Conservation (phyloP, 352 stramenopile genomes). For the Aphanomyces stellatus region DNA sequence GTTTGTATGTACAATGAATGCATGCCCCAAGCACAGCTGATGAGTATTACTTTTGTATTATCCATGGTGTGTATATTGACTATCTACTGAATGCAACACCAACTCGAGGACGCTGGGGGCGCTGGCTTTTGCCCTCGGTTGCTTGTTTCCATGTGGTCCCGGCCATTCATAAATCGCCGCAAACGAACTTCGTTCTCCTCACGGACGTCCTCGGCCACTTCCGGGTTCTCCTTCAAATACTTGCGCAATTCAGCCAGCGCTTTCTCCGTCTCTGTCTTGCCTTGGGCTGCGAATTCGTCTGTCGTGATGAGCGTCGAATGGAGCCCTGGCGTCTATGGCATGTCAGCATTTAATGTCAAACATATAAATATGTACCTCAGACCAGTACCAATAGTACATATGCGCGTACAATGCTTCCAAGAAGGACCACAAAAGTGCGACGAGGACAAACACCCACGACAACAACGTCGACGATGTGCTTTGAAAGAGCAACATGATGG, state of each 20-base stretch:
- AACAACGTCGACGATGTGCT: constrained; percentile 73
- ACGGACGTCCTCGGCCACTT: constrained; percentile 65
- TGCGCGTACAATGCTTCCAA: constrained; percentile 63
- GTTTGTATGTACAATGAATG: constrained; percentile 6
- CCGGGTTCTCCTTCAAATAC: constrained; percentile 58
- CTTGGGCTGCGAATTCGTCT: constrained; percentile 61
- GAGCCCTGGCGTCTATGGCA: constrained; percentile 31
- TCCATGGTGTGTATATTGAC: not conserved
- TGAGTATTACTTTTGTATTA: not conserved
- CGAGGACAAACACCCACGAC: constrained; percentile 57
- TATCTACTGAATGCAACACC: constrained; percentile 17
- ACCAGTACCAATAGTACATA: constrained; percentile 80
- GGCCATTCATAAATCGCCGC: constrained; percentile 65
- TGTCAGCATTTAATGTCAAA: not conserved
- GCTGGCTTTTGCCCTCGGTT: constrained; percentile 39
- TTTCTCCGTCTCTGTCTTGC: constrained; percentile 60
- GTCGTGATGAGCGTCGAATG: constrained; percentile 67
- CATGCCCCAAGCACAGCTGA: too few species aligned
- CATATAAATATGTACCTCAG: constrained; percentile 30
- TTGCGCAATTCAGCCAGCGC: constrained; percentile 53
- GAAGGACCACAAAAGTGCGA: constrained; percentile 56
- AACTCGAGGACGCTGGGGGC: not conserved
- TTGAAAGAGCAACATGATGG: constrained; percentile 64
- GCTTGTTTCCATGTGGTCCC: constrained; percentile 54
- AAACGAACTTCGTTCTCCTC: constrained; percentile 75